Base-by-base conservation (phyloP, 106 monocot genomes). In the Acanthochlamys bracteata region DNA sequence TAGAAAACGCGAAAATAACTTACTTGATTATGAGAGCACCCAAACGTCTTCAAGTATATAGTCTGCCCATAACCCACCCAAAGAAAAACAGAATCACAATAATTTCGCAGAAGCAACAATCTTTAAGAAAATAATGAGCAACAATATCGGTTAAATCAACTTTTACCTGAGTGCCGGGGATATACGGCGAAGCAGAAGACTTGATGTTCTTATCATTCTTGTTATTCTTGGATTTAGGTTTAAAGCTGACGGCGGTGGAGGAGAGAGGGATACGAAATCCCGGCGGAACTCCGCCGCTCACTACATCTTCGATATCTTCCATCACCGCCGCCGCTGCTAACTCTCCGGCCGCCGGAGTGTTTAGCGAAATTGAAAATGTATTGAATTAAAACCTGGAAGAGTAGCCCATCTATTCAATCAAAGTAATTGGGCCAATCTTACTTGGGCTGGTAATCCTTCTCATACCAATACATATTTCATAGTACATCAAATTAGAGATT, bases 21-120 rank as follows among this genome's bases (percentile, higher is more conserved):
- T 80, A 59, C 98, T 88, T 99, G 98, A 66, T 99, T 99, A 77
- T 99, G 98, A 3, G 98, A 92, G 70, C 98, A 99, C 0, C 98
- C 98, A 66, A 99, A 99, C 0, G 98, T 99, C 76, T 92, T 99
- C 77, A 92, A 53, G 67, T 92, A 99, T 75, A 99, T 89, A 45
- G 75, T 83, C 98, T 99, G 75, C 46, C 56, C 17, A 60, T 49
- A 59, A 66, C 61, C 22, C n/a, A n/a, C n/a, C n/a, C n/a, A n/a
- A n/a, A n/a, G n/a, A 58, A 1, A 49, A 25, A 55, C 61, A 22
- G 53, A 43, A 39, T 10, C 1, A 49, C 17, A 49, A 49, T 45
- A 9, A 49, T 49, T 14, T 17, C 49, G 4, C 49, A 49, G 10
- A 14, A 49, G 49, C 49, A 49, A 14, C 9, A 2, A 49, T 49